Evolutionary conservation across 2,329 filamentous ascomycete genomes (phyloP).

Genomic region (Ophiostoma tasmaniense): DNA sequence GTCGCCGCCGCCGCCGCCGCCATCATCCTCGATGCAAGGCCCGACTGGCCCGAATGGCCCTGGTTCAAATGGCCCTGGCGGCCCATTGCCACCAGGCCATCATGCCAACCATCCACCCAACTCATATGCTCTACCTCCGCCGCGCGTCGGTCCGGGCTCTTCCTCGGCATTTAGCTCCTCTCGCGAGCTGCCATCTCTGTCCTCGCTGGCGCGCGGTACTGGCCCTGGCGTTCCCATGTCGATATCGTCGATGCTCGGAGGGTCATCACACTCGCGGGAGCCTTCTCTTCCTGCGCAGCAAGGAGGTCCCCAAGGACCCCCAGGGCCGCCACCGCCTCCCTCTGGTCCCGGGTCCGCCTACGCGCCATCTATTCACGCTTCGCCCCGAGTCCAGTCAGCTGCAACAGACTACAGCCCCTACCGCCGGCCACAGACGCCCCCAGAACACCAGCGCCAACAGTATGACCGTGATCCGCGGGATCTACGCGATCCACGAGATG

Average conservation of each 20-base stretch:
- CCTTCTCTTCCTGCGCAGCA: conserved; percentile 28
- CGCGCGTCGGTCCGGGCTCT: conserved; percentile 36
- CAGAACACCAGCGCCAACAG: conserved; percentile 56
- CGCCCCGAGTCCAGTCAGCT: conserved; percentile 46
- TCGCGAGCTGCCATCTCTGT: conserved; percentile 46
- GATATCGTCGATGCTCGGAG: conserved; percentile 52
- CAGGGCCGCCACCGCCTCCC: conserved; percentile 23
- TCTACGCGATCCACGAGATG: not conserved
- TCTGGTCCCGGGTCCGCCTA: conserved; percentile 36
- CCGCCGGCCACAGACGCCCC: conserved; percentile 58
- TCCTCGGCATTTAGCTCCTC: conserved; percentile 37
- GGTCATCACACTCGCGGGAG: conserved; percentile 34
- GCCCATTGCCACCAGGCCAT: conserved; percentile 15
- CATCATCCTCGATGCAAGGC: conserved; percentile 8
- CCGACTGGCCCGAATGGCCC: not conserved
- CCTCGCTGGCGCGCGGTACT: conserved; percentile 40
- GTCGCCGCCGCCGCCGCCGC: conserved; percentile 14
- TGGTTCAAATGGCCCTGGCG: conserved; percentile 17
- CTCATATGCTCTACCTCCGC: conserved; percentile 39
- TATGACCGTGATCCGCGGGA: conserved; percentile 31
- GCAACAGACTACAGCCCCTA: conserved; percentile 53
- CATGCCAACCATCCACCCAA: conserved; percentile 25
- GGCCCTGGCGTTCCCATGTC: conserved; percentile 50
- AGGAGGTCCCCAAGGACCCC: conserved; percentile 30
- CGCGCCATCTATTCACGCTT: conserved; percentile 43